Base-by-base conservation (phyloP, 805 yeast genomes). In the Pichia rugopelliculosa region DNA sequence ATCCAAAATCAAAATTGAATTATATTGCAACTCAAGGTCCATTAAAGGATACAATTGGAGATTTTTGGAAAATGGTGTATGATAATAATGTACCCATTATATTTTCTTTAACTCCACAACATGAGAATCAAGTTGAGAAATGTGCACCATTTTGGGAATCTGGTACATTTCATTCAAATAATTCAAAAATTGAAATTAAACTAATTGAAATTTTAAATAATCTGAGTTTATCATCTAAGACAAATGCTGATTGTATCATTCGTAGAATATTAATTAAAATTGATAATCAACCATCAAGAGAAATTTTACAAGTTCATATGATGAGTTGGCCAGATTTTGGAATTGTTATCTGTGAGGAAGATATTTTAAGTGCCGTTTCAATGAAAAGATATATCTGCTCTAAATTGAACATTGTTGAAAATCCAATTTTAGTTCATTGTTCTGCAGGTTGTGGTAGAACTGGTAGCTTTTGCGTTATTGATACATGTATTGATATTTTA, bases 391-490 rank as follows among this genome's bases (percentile, higher is more conserved):
- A 48, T 27, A 47, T 67, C 24, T 45, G 55, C 44, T 24, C 55
- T 15, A 39, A 47, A 18, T 53, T 56, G 9, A 30, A 52, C 13
- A 15, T 36, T 15, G 45, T 50, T 17, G 21, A 44, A 2, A 45
- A 43, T 12, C 91, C 93, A 20, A 73, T 81, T 6, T 61, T 88
- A 41, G 86, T 85, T 23, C 98, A 91, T 65, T 91, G 99, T 60
- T 87, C 96, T 7, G 98, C 98, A 1, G 99, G 99, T 0, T 89
- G 96, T 60, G 99, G 99, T 18, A 72, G 99, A 49, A 88, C 98
- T 0, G 99, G 99, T 2, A 86, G 96, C 1, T 84, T 82, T 59
- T 79, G 89, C 52, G 78, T 88, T 1, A 67, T 84, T 21, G 95
- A 87, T 58, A 72, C 82, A 0, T 70, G 74, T 21, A 65, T 79